Conservation (phyloP, 148 eudicot genomes). For the Vaccinium corymbosum region DNA sequence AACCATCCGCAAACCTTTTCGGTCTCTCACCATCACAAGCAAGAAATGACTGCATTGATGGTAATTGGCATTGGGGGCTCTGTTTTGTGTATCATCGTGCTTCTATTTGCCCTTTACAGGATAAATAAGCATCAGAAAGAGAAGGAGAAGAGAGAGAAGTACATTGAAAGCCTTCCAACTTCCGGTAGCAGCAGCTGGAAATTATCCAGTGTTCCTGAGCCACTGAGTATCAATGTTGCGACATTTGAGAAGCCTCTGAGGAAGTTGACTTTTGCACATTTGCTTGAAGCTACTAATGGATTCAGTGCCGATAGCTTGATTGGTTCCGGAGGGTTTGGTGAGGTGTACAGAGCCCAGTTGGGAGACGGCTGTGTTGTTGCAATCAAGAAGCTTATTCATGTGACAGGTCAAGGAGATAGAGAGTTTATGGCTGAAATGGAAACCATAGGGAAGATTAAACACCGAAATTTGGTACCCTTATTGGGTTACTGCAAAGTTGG, state of each 20-base stretch:
- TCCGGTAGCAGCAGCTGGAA: constrained; percentile 61
- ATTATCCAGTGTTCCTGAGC: constrained; percentile 49
- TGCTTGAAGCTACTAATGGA: constrained; percentile 57
- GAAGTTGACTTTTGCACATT: constrained; percentile 49
- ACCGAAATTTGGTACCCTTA: constrained; percentile 49
- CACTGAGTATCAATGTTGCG: constrained; percentile 54
- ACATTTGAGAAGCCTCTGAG: constrained; percentile 54
- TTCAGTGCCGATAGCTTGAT: constrained; percentile 49
- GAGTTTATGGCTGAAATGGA: constrained; percentile 66
- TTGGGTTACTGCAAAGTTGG: constrained; percentile 58
- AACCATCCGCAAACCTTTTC: not conserved
- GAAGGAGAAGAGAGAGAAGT: constrained; percentile 38
- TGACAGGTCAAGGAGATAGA: constrained; percentile 53
- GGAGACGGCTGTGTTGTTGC: constrained; percentile 53
- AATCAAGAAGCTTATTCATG: constrained; percentile 50
- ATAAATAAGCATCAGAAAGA: constrained; percentile 22
- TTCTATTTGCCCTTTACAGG: constrained; percentile 36
- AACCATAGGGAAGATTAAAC: constrained; percentile 56
- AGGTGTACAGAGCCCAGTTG: constrained; percentile 55
- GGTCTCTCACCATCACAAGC: constrained; percentile 12
- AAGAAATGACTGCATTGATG: constrained; percentile 32
- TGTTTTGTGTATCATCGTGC: constrained; percentile 28
- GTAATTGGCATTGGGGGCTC: constrained; percentile 40
- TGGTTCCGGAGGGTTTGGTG: constrained; percentile 62
- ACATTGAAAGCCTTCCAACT: constrained; percentile 56